Base-by-base conservation (phyloP, 2,329 filamentous ascomycete species). In the Monilinia fructicola region DNA sequence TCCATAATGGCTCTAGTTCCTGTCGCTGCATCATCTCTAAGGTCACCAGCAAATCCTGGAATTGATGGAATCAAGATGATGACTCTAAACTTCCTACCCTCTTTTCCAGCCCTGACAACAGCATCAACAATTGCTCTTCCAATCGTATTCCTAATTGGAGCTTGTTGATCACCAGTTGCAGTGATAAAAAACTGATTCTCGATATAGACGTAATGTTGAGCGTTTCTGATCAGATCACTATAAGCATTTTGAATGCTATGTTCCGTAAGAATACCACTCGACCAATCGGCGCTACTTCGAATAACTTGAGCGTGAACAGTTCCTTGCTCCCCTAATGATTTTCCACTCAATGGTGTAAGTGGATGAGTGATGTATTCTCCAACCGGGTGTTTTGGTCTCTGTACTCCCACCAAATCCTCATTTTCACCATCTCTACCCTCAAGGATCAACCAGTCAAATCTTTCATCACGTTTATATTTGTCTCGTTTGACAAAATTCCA, bases 121-220 rank as follows among this genome's bases (percentile, higher is more conserved):
- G 94, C 93, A 66, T 99, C 93, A 2, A 97, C 95, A 64, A 99
- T 97, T 2, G 95, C 89, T 10, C 84, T 83, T 16, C 95, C 95
- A 64, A 99, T 90, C 23, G 87, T 90, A 76, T 99, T 99, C 77
- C 92, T 88, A 31, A 98, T 87, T 0, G 94, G 94, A 0, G 83
- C 80, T 76, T 97, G 93, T 46, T 97, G 79, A n/a, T 95, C 89
- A 11, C 92, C 92, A 0, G 94, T 98, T 0, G 95, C 91, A 1
- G 93, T 96, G 79, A 85, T 97, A 82, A 98, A 99, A 81, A 98
- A 98, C 74, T 99, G 95, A 74, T 98, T 98, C 78, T 99, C 95
- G 68, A 99, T 97, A 80, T 98, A 99, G 31, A 99, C 90, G 72
- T 87, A 97, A 76, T 98, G 94, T 78, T 97, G 81, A 0, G 94